Conservation (phyloP, 768 basidiomycete species). For the button mushroom (Agaricus bisporus) region DNA sequence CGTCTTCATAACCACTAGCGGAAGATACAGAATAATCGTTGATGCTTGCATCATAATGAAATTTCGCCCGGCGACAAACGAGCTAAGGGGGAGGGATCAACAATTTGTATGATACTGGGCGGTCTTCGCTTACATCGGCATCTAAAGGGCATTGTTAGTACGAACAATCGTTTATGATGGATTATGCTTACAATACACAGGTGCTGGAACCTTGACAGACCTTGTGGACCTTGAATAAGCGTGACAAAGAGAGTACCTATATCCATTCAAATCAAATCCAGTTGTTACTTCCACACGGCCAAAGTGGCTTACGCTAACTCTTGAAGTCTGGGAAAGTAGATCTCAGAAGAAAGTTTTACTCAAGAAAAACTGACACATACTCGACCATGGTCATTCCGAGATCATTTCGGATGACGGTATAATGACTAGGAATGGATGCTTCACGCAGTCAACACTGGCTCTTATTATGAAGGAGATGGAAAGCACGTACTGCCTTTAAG, state of each 20-base stretch:
- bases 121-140: conserved; percentile 3
- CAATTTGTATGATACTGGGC: neutral
- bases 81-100: conserved; percentile 25
- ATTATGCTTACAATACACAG: conserved; percentile 54
- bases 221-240: conserved; percentile 64
- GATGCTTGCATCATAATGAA: conserved; percentile 39
- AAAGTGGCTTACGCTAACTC: conserved; percentile 6
- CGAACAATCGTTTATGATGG: neutral
- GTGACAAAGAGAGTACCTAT: conserved; percentile 48
- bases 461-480: neutral
- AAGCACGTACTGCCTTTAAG: conserved; percentile 43
- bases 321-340: neutral
- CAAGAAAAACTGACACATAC: conserved; percentile 11
- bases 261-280: neutral
- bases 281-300: too few relatives aligned
- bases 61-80: conserved; percentile 47
- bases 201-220: conserved; percentile 70
- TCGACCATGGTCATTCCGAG: conserved; percentile 24
- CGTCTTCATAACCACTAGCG: conserved; percentile 22
- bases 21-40: conserved; percentile 27
- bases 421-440: conserved; percentile 39
- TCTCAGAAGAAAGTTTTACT: neutral
- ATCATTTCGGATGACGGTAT: conserved; percentile 37
- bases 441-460: neutral
- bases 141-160: neutral